Evolutionary conservation across 345 rosid genomes (phyloP).

Genomic region (Sisymbrium altissimum): DNA sequence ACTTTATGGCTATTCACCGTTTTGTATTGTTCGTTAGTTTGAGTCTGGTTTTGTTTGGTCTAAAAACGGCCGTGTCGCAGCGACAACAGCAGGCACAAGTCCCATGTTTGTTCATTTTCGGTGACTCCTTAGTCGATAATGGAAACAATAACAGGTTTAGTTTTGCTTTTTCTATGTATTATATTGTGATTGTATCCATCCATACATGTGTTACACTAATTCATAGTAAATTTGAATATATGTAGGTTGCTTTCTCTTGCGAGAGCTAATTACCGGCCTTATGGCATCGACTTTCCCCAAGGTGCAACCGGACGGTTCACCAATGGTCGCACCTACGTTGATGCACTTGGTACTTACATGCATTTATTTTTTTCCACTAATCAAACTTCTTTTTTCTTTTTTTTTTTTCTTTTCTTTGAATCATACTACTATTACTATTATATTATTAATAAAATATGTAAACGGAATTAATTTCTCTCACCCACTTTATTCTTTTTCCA

Average conservation of each 20-base stretch:
- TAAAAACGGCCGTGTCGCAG: conserved; percentile 38
- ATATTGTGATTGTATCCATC: background rate
- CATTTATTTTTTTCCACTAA: background rate
- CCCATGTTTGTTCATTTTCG: conserved; percentile 80
- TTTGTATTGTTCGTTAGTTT: conserved; percentile 24
- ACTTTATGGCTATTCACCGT: conserved; percentile 7
- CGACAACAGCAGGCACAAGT: conserved; percentile 49
- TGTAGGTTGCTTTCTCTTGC: conserved; percentile 54
- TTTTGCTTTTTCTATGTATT: background rate
- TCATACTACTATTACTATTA: background rate
- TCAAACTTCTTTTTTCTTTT: too few species aligned
- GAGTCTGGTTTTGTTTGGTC: conserved; percentile 25
- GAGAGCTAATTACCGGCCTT: conserved; percentile 82
- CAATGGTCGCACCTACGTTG: conserved; percentile 81
- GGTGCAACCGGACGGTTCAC: conserved; percentile 82
- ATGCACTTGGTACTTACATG: conserved; percentile 54
- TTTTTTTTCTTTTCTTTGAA: background rate
- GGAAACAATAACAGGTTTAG: conserved; percentile 70
- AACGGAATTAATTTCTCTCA: background rate
- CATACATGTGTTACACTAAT: background rate
- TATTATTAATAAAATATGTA: background rate
- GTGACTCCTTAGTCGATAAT: conserved; percentile 92
- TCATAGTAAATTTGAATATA: background rate
- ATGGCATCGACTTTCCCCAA: conserved; percentile 80
- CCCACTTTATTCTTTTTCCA: too few species aligned